Percentiles rank a stretch among this genome's conserved stretches.
Conservation (phyloP, 2,329 filamentous ascomycete genomes). For the Dactylellina sp. region DNA sequence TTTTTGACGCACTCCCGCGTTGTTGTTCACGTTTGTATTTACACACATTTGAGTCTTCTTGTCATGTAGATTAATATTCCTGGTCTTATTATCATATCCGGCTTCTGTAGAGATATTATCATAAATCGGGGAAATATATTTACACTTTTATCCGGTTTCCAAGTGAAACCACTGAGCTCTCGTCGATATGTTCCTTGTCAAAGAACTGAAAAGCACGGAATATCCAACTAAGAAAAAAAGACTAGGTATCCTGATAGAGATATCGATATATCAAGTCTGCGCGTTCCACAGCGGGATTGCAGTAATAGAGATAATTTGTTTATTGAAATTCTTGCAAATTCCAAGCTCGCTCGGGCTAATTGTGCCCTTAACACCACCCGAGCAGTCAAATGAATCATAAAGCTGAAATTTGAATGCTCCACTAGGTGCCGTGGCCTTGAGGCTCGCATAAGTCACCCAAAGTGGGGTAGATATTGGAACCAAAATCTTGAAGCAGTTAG, state of each 20-base stretch:
- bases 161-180: too few relatives aligned
- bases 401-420: conserved; percentile 40
- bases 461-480: conserved; percentile 34
- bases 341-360: conserved; percentile 29
- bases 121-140: too few relatives aligned
- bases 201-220: too few relatives aligned
- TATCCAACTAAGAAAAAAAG: too few relatives aligned
- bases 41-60: too few relatives aligned
- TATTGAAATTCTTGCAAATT: conserved; percentile 36
- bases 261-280: conserved; percentile 23
- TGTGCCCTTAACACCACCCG: conserved; percentile 34
- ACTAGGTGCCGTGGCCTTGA: conserved; percentile 33
- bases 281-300: conserved; percentile 49
- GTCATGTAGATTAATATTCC: too few relatives aligned
- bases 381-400: conserved; percentile 38
- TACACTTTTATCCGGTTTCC: too few relatives aligned
- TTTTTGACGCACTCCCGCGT: background rate
- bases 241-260: too few relatives aligned
- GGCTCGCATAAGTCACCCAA: conserved; percentile 26
- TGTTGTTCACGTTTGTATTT: background rate
- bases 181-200: too few relatives aligned
- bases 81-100: too few relatives aligned
- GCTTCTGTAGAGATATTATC: too few relatives aligned
- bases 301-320: conserved; percentile 39
- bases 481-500: conserved; percentile 36